These are phyloP conservation scores for Amanita exitialis DNA, from an alignment of 768 basidiomycete genomes.

Conservation along the genomic window DNA sequence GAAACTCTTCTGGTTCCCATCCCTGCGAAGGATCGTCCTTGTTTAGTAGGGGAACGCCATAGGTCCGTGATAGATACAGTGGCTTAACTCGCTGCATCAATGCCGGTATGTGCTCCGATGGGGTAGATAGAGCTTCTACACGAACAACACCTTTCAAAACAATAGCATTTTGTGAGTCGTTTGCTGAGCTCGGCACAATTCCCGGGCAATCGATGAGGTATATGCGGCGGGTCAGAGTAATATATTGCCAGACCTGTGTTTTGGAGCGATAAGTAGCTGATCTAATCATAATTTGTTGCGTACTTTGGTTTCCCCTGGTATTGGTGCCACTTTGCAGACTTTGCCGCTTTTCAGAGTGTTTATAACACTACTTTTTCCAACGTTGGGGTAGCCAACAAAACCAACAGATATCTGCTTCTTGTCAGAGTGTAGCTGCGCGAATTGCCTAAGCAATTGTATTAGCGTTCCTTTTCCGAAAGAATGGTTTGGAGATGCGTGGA, in stretches of 20 bases:
- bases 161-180: slow-evolving; percentile 82
- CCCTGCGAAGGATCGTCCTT: slow-evolving; percentile 35
- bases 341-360: slow-evolving; percentile 98
- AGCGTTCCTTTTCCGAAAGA: slow-evolving; percentile 98
- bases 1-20: slow-evolving; percentile 72
- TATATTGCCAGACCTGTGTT: slow-evolving; percentile 92
- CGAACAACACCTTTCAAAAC: slow-evolving; percentile 96
- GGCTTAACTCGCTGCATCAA: slow-evolving; percentile 90
- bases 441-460: slow-evolving; percentile 93
- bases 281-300: slow-evolving; percentile 9
- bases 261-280: neutral
- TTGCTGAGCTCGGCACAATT: slow-evolving; percentile 88
- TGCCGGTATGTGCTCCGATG: slow-evolving; percentile 84
- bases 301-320: slow-evolving; percentile 95
- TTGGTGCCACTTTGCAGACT: slow-evolving; percentile 92
- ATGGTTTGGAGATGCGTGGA: slow-evolving; percentile 98
- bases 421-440: slow-evolving; percentile 93
- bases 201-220: slow-evolving; percentile 99
- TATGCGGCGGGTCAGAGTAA: slow-evolving; percentile 90
- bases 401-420: slow-evolving; percentile 99
- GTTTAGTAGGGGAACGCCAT: slow-evolving; percentile 60
- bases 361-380: slow-evolving; percentile 95
- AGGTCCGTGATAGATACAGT: slow-evolving; percentile 81
- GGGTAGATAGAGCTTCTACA: slow-evolving; percentile 87
- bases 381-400: slow-evolving; percentile 96